Conservation (phyloP, 495 filamentous ascomycete species). For the Trichoderma gamsii region DNA sequence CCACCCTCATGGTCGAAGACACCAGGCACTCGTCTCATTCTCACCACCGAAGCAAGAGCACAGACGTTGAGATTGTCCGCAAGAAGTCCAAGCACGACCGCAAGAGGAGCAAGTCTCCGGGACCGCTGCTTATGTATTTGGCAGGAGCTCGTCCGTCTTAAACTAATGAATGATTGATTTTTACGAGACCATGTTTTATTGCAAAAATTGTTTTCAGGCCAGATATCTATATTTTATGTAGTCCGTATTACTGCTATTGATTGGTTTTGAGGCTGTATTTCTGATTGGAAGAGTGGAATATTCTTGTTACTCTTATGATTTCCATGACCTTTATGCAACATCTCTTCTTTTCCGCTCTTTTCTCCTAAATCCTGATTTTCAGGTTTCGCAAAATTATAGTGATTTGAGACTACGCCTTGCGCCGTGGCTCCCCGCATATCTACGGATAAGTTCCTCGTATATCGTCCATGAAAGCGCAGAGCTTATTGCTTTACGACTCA, state of each 20-base stretch:
- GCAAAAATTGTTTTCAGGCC: conserved; percentile 8
- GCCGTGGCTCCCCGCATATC: conserved; percentile 36
- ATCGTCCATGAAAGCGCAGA: conserved; percentile 91
- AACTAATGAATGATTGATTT: neutral
- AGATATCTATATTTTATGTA: neutral
- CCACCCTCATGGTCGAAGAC: conserved; percentile 31
- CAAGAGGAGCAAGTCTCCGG: conserved; percentile 41
- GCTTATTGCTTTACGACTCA: conserved; percentile 86
- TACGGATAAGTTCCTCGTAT: conserved; percentile 86
- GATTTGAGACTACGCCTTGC: conserved; percentile 14
- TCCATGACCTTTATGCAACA: too few relatives aligned
- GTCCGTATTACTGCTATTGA: neutral
- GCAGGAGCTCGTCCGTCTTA: conserved; percentile 38
- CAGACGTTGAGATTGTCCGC: conserved; percentile 52
- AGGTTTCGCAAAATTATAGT: neutral
- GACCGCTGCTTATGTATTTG: conserved; percentile 39
- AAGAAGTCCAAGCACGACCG: conserved; percentile 45
- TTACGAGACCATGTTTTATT: neutral
- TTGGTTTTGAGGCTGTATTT: conserved; percentile 12
- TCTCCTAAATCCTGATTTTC: too few relatives aligned
- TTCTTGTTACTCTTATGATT: too few relatives aligned
- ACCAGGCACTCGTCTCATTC: conserved; percentile 36
- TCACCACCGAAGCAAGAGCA: conserved; percentile 42
- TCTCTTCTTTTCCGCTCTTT: too few relatives aligned
- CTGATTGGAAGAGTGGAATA: neutral